A percentile compares a stretch with the other conserved stretches of the same genome.
phyloP scores from a whole-genome alignment of 495 filamentous ascomycete species.

The Extremus antarcticus region DNA sequence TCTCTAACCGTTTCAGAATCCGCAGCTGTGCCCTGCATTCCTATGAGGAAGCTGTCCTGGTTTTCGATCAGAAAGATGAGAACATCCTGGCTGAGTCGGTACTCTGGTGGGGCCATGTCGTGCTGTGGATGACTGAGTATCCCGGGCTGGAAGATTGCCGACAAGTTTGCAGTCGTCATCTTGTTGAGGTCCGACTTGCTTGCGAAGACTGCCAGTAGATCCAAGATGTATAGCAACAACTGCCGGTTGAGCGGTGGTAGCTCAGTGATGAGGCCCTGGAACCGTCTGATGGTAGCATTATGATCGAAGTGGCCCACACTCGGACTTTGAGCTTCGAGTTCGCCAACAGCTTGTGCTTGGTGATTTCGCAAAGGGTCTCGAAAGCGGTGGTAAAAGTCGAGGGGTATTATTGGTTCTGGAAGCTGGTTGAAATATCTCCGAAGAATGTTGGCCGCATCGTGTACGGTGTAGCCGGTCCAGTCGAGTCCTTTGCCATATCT shows the following conservation, averaged over 20 bases:
- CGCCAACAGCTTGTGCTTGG: conserved; percentile 59
- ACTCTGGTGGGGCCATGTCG: conserved; percentile 89
- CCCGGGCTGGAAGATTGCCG: conserved; percentile 97
- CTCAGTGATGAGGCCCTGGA: conserved; percentile 84
- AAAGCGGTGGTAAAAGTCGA: conserved; percentile 87
- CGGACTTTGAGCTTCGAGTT: conserved; percentile 41
- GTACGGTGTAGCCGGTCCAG: conserved; percentile 96
- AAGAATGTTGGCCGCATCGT: conserved; percentile 96
- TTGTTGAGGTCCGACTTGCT: conserved; percentile 94
- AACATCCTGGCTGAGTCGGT: conserved; percentile 90
- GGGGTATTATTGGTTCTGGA: conserved; percentile 88
- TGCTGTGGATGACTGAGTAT: conserved; percentile 88
- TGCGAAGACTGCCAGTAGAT: conserved; percentile 95
- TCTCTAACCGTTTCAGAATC: conserved; percentile 82
- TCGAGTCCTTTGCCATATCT: conserved; percentile 93
- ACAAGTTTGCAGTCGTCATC: conserved; percentile 88
- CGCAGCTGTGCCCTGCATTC: conserved; percentile 84
- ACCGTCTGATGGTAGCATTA: conserved; percentile 63
- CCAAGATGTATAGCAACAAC: conserved; percentile 89
- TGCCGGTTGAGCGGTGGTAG: conserved; percentile 90
- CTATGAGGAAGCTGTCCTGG: conserved; percentile 61
- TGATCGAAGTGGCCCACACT: conserved; percentile 58
- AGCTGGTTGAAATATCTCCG: conserved; percentile 90
- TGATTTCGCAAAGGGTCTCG: conserved; percentile 72
- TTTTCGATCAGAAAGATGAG: conserved; percentile 98